Base-by-base conservation (phyloP, 306 rosid species). In the Citrullus mucosospermus region DNA sequence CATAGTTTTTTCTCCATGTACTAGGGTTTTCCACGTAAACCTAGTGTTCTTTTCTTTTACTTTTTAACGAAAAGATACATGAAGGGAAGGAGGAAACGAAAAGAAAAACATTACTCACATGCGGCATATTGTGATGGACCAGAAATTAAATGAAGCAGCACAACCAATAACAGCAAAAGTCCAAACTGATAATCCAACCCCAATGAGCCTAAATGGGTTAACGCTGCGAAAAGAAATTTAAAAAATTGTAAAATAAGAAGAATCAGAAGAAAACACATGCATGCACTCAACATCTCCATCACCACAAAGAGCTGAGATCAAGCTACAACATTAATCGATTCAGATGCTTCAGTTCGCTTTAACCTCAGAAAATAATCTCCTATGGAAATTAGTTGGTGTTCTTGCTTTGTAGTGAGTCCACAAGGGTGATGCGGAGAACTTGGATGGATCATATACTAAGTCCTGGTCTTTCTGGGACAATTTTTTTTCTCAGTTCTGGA, bases 101-200 rank as follows among this genome's bases (percentile, higher is more conserved):
- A 73, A 32, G 28, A 32, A 50, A 32, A 78, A 36, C 28, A 65
- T 36, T 25, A 79, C 96, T 83, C 82, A 95, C 98, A 92, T 95
- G 61, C 97, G 90, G 84, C 95, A 92, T 74, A 89, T 77, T 65
- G 91, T 81, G 83, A 95, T 91, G 76, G 97, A 89, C 97, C 97
- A 92, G 84, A 95, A 92, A 80, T 91, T 82, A 83, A 92, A 87
- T 16, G 98, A 92, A 82, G 79, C 38, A 44, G 92, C 98, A 81
- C 97, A 95, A 44, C 98, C 98, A 78, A 88, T 91, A 55, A 85
- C 66, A 12, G 97, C 97, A 25, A 92, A 82, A 54, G 98, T 91
- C 98, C 98, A 95, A 78, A 92, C 91, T 77, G 97, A 88, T 86
- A 95, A 86, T 79, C 98, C 98, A 84, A 92, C 92, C 78, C 97